A percentile compares a stretch with the other conserved stretches of the same genome.
These are phyloP conservation scores for Exophiala viscosa DNA, from an alignment of 2,329 filamentous ascomycete species.

Conservation along the genomic window DNA sequence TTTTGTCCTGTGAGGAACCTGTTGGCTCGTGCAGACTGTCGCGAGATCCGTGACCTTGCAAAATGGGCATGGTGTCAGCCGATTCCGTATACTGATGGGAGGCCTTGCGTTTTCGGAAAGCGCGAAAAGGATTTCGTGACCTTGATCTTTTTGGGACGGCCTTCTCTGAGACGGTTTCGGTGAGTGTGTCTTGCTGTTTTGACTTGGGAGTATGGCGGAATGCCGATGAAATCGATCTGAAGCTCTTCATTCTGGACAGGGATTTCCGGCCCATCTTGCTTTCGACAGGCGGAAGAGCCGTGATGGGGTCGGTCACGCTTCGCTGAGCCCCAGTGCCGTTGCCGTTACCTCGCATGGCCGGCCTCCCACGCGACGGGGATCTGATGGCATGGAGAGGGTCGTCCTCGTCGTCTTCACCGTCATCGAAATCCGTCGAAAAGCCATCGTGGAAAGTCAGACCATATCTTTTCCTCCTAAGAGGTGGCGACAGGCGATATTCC, in stretches of 20 bases:
- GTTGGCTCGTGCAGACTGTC: background rate
- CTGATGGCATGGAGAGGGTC: background rate
- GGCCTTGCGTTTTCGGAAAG: slow-evolving; percentile 7
- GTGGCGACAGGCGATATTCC: background rate
- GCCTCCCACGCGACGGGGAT: slow-evolving; percentile 7
- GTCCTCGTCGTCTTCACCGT: slow-evolving; percentile 14
- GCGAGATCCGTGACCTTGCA: background rate
- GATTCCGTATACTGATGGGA: slow-evolving; percentile 2
- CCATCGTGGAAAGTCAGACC: slow-evolving; percentile 3
- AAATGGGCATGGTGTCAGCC: background rate
- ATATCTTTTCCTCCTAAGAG: slow-evolving; percentile 5
- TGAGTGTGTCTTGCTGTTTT: background rate
- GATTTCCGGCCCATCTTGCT: background rate
- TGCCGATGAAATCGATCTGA: slow-evolving; percentile 10
- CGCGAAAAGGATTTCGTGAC: slow-evolving; percentile 12
- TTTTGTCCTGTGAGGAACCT: background rate
- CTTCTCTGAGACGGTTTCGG: background rate
- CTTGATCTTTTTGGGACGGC: background rate
- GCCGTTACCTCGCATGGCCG: slow-evolving; percentile 6
- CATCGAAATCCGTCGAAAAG: slow-evolving; percentile 5
- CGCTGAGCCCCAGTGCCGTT: background rate
- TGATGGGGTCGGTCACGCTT: background rate
- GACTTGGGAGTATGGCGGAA: slow-evolving; percentile 3
- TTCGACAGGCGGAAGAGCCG: background rate
- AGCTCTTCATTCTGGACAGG: slow-evolving; percentile 4